These are phyloP conservation scores for Kurtzmaniella quercitrusa DNA, from an alignment of 1,139 yeast species.

Conservation along the genomic window DNA sequence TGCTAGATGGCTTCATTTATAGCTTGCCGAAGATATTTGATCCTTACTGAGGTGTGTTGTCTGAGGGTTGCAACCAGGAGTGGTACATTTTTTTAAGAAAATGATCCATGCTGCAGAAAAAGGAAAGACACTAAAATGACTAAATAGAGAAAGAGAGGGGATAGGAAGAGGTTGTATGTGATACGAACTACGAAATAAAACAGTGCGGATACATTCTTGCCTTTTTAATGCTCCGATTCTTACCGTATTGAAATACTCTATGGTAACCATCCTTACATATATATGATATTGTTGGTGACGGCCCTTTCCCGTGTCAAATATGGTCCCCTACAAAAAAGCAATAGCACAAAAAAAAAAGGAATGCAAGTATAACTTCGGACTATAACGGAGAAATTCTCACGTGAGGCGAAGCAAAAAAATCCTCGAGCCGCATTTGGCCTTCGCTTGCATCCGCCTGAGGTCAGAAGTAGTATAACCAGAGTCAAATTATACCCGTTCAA, in stretches of 20 bases:
- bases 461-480: too few relatives aligned
- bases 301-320: too few relatives aligned
- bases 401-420: not conserved
- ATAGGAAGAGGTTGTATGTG: not conserved
- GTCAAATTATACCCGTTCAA: too few relatives aligned
- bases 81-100: not conserved
- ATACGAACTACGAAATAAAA: not conserved
- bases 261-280: too few relatives aligned
- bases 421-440: not conserved
- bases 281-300: too few relatives aligned
- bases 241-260: too few relatives aligned
- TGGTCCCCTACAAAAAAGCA: too few relatives aligned
- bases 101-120: not conserved
- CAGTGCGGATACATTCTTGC: too few relatives aligned
- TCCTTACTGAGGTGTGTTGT: not conserved
- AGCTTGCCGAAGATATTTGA: too few relatives aligned
- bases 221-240: too few relatives aligned
- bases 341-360: not conserved
- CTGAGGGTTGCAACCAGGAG: not conserved
- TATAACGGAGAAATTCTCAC: not conserved
- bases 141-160: not conserved
- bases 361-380: not conserved
- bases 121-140: not conserved
- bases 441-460: not conserved
- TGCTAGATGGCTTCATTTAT: too few relatives aligned